A percentile compares a stretch with the other conserved stretches of the same genome.
Evolutionary conservation across 2,329 filamentous ascomycete genomes (phyloP).

Genomic region (Clonostachys rhizophaga): DNA sequence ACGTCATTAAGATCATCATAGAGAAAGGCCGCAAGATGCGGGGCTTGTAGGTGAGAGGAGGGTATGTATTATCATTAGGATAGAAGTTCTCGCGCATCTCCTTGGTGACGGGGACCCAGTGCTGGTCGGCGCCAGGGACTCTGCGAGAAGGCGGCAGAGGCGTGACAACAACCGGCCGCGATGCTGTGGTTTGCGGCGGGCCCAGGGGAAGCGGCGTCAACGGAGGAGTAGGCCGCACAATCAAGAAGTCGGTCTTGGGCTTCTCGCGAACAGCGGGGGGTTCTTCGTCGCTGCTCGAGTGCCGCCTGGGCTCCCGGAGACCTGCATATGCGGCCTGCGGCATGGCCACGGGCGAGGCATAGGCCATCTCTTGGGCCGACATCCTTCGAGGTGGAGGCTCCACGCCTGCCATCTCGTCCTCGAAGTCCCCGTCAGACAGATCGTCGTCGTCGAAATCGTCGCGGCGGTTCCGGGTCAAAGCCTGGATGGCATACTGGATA

Average conservation of each 20-base stretch:
- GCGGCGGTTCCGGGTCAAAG: slow-evolving; percentile 56
- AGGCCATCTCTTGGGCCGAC: background rate
- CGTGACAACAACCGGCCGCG: background rate
- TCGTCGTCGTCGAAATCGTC: background rate
- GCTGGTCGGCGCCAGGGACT: slow-evolving; percentile 4
- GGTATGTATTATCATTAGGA: slow-evolving; percentile 29
- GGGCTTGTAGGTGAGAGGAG: slow-evolving; percentile 65
- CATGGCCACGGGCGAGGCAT: background rate
- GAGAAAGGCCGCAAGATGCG: slow-evolving; percentile 63
- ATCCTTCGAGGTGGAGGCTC: background rate
- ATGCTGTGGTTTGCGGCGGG: background rate
- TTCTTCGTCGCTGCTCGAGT: background rate
- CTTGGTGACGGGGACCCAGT: slow-evolving; percentile 27
- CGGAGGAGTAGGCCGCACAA: background rate
- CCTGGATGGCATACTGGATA: slow-evolving; percentile 85
- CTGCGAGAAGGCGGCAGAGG: background rate
- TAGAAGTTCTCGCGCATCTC: slow-evolving; percentile 26
- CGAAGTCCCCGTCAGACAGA: slow-evolving; percentile 1
- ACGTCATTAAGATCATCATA: slow-evolving; percentile 52
- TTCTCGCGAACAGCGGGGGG: background rate
- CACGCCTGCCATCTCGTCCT: slow-evolving; percentile 2
- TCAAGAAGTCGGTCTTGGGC: background rate
- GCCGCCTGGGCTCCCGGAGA: background rate
- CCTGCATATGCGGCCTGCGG: slow-evolving; percentile 1
- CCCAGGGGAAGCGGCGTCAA: background rate